Evolutionary conservation across 1,139 yeast genomes (phyloP), one percentile per base, ranked within the genome.

Genomic region (Saccharomyces hybrid): DNA sequence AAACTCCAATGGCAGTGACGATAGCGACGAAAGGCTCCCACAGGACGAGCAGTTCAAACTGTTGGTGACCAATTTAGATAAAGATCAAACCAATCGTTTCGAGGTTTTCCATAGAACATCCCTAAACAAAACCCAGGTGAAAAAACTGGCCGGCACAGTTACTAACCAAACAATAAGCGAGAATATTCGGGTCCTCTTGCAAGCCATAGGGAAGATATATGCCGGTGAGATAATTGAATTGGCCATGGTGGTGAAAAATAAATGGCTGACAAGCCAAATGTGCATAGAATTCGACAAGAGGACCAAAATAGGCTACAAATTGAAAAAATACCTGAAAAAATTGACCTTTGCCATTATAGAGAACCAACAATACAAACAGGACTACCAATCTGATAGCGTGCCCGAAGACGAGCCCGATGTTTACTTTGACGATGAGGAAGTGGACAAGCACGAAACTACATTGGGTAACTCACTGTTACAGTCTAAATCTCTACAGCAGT

Each of bases 151-250:
- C 16, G 86, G 86, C 61, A 81, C 86, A 13, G 87, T 87, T 0
- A 74, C 88, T 50, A 90, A 90, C 26, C 97, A 90, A 67, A 83
- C 85, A 48, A 82, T 90, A 14, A 85, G 95, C 1, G 89, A 82
- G 56, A 88, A 87, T 59, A 84, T 90, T 20, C 88, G 96, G 0
- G 83, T 88, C 50, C 84, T 90, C 4, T 72, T 91, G 52, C 89
- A 95, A 7, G 97, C 97, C 69, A 79, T 90, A 55, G 86, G 96
- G 2, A 91, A 91, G 67, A 88, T 88, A 67, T 86, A 88, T 68
- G 79, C 90, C n/a, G 96, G 97, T 11, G 97, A 93, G 62, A 79
- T 91, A 6, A 85, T 91, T 25, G 95, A 93, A 56, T 77, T 81
- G 63, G 96, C 97, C 0, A 77, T 86, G 57, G 87, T 82, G 55